Evolutionary conservation across 1,139 yeast species (phyloP).

Genomic region (Pichia sp.): DNA sequence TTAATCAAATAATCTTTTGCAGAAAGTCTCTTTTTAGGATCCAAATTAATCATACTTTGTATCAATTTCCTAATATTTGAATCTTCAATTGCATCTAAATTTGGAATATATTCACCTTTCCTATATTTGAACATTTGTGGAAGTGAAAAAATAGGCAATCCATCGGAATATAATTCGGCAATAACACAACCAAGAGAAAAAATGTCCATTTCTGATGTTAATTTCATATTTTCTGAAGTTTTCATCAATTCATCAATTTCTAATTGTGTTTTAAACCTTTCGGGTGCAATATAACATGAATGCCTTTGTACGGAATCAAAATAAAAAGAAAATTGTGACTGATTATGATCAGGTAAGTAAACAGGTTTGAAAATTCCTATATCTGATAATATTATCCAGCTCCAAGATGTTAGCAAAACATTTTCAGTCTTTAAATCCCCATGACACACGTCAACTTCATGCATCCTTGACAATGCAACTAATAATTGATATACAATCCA

Average conservation of each 20-base stretch:
- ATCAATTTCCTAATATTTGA: constrained; percentile 47
- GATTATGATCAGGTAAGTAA: constrained; percentile 85
- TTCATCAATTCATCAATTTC: constrained; percentile 24
- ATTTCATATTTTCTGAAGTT: constrained; percentile 32
- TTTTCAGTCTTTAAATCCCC: constrained; percentile 94
- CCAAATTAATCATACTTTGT: constrained; percentile 51
- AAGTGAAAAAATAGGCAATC: constrained; percentile 76
- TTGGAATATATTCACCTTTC: constrained; percentile 60
- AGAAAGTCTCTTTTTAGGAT: constrained; percentile 54
- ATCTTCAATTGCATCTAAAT: constrained; percentile 49
- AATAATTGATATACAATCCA: constrained; percentile 82
- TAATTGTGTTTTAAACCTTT: constrained; percentile 52
- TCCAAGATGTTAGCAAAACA: constrained; percentile 79
- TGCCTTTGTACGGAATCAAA: constrained; percentile 87
- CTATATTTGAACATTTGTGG: constrained; percentile 83
- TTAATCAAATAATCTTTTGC: constrained; percentile 49
- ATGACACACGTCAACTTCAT: constrained; percentile 57
- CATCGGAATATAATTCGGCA: constrained; percentile 83
- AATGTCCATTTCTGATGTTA: constrained; percentile 74
- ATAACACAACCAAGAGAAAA: constrained; percentile 88
- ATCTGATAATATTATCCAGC: constrained; percentile 79
- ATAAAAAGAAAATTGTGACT: constrained; percentile 87
- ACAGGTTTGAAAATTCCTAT: constrained; percentile 84
- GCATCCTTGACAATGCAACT: constrained; percentile 55
- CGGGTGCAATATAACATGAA: constrained; percentile 91